Evolutionary conservation across 768 basidiomycete species (phyloP).

Genomic region (Xerocomellus dryophilus): DNA sequence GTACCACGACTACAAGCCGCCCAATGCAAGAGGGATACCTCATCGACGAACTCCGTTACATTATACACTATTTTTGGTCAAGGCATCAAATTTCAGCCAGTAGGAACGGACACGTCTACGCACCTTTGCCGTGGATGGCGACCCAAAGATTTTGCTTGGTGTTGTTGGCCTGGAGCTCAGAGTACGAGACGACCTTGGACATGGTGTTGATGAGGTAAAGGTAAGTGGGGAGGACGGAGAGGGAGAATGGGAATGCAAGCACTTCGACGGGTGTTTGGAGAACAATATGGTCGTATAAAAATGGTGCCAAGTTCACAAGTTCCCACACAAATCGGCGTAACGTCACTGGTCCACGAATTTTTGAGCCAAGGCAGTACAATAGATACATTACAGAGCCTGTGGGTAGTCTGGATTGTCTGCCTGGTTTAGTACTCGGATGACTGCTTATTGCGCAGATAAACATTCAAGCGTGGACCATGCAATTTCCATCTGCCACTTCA

Average conservation of each 20-base stretch:
- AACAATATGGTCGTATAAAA: slow-evolving; percentile 16
- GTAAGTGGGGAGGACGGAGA: slow-evolving; percentile 12
- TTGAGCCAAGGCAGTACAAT: background rate
- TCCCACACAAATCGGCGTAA: slow-evolving; percentile 24
- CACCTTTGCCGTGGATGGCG: slow-evolving; percentile 84
- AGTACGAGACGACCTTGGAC: slow-evolving; percentile 59
- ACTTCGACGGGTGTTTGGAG: background rate
- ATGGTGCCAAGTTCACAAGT: slow-evolving; percentile 21
- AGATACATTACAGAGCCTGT: background rate
- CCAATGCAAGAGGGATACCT: slow-evolving; percentile 49
- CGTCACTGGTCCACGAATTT: background rate
- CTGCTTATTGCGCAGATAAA: slow-evolving; percentile 40
- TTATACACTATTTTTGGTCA: slow-evolving; percentile 70
- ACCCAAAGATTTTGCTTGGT: slow-evolving; percentile 76
- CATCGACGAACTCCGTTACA: slow-evolving; percentile 91
- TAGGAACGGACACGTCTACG: slow-evolving; percentile 3
- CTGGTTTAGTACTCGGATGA: slow-evolving; percentile 77
- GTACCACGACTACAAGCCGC: background rate
- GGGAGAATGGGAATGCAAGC: slow-evolving; percentile 4
- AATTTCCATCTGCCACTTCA: slow-evolving; percentile 59
- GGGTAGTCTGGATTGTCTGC: slow-evolving; percentile 38
- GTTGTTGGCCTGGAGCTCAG: slow-evolving; percentile 76
- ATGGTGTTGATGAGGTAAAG: slow-evolving; percentile 14
- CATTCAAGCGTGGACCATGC: slow-evolving; percentile 79
- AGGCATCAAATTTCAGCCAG: background rate